Evolutionary conservation across 1,284 basidiomycete species (phyloP), one percentile per base, ranked within the genome.

Genomic region (Leccinum brunneo-olivaceum): DNA sequence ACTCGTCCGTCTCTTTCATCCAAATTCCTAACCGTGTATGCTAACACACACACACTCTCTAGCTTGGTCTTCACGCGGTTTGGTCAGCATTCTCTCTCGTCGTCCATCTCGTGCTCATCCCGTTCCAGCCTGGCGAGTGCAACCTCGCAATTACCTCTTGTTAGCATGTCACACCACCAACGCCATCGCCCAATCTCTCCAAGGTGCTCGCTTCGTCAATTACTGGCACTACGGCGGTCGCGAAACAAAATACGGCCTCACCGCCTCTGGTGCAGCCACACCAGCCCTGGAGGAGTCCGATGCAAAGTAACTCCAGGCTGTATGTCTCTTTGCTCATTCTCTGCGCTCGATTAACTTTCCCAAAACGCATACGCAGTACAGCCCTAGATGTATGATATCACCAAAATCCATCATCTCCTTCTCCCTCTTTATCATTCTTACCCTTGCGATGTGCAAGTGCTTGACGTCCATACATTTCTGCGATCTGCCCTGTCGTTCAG

Each of bases 41-140:
- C 43, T 49, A 34, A 50, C 44, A 20, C 41, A 23, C 38, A n/a
- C n/a, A n/a, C n/a, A n/a, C 11, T 50, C 44, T 20, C 47, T 54
- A 96, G 92, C 16, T 60, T 90, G 71, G 89, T 94, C 51, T 96
- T 96, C 71, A 94, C 93, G 86, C 85, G 92, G 34, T 96, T 96
- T 63, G 92, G 89, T 89, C 47, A 47, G 42, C 32, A 21, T 46
- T 40, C 19, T 25, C 14, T 34, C 39, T 16, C 33, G 24, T 34
- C 36, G 3, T 2, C 8, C 7, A 20, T 15, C 40, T 12, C 15
- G 29, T 32, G 41, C 36, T 48, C 36, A 45, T 40, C 43, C 27
- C 34, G 48, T 11, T 50, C 8, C 27, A 90, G 89, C 93, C 49
- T 97, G 94, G 94, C 80, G 80, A 48, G 93, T 97, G 29, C 82